Base-by-base conservation (phyloP, 129 eudicot species). In the Mikania micrantha region DNA sequence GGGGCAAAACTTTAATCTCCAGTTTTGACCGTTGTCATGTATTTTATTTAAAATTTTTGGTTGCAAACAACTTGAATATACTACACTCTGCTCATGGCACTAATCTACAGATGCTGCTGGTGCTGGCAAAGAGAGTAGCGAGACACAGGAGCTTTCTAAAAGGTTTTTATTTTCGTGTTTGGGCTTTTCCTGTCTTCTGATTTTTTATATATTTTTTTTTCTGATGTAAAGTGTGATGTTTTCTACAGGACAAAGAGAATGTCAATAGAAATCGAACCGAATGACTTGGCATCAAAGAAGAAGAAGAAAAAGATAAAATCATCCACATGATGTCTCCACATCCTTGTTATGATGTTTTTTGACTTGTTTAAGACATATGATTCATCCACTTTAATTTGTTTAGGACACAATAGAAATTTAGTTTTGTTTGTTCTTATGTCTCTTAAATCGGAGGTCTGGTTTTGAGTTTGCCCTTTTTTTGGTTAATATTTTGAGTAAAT, bases 241-340 rank as follows among this genome's bases (percentile, higher is more conserved):
- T 4, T 70, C 0, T 73, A 49, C 76, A 93, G 98, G 85, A 76
- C 90, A 35, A 88, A 93, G 75, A 82, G 96, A 72, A 80, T 84
- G 90, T 82, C 95, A 17, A 76, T 84, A 22, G 96, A 86, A 75
- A 75, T 77, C 9, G 96, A 77, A 66, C 85, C 88, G 2, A 79
- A 80, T 66, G 76, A 79, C 53, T 52, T 48, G 49, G 79, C 77
- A 39, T 75, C 98, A 21, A 87, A 83, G 85, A 93, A 93, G 81
- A 93, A 93, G 81, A 88, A 79, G 78, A 86, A 78, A 60, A 91
- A 88, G 83, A 74, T 70, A 9, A 15, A 65, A 60, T 65, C 84
- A 60, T 65, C 84, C 5, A 56, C 80, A 67, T 81, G 82, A 80
- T 66, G 28, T 12, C 36, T 31, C 20, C n/a, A n/a, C n/a, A n/a